These are phyloP conservation scores for Geotrichum reessii DNA, from an alignment of 1,139 yeast species.

Conservation along the genomic window DNA sequence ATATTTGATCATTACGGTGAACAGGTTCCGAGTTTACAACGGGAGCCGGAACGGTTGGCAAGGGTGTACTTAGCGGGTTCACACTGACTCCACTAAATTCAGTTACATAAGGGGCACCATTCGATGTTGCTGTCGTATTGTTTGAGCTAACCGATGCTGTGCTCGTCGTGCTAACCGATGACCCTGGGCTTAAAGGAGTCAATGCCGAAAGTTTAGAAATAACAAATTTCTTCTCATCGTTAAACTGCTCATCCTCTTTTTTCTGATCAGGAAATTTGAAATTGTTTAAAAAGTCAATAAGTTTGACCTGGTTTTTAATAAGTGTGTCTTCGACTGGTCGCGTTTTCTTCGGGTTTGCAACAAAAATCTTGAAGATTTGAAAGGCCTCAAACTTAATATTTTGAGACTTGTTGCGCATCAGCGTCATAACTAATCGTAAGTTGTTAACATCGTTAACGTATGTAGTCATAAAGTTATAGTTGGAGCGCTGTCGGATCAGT, in stretches of 20 bases:
- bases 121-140: slow-evolving; percentile 18
- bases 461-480: slow-evolving; percentile 64
- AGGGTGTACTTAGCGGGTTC: slow-evolving; percentile 18
- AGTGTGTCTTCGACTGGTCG: slow-evolving; percentile 75
- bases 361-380: slow-evolving; percentile 84
- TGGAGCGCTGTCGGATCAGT: slow-evolving; percentile 67
- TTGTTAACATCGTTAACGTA: slow-evolving; percentile 80
- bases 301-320: slow-evolving; percentile 72
- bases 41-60: slow-evolving; percentile 22
- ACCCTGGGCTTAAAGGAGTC: slow-evolving; percentile 18
- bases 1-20: slow-evolving; percentile 16
- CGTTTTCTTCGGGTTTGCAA: slow-evolving; percentile 88
- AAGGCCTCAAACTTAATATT: slow-evolving; percentile 88
- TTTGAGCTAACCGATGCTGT: slow-evolving; percentile 1
- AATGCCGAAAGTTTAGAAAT: slow-evolving; percentile 66
- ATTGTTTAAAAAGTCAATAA: slow-evolving; percentile 57
- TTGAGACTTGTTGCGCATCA: slow-evolving; percentile 81
- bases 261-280: slow-evolving; percentile 54
- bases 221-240: slow-evolving; percentile 78
- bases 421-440: slow-evolving; percentile 76
- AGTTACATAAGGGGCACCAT: not conserved
- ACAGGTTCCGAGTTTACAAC: slow-evolving; percentile 23
- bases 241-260: slow-evolving; percentile 60
- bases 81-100: not conserved
- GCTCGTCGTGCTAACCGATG: not conserved